Base-by-base conservation (phyloP, 176 grass and related monocot species). In the Avena sativa region DNA sequence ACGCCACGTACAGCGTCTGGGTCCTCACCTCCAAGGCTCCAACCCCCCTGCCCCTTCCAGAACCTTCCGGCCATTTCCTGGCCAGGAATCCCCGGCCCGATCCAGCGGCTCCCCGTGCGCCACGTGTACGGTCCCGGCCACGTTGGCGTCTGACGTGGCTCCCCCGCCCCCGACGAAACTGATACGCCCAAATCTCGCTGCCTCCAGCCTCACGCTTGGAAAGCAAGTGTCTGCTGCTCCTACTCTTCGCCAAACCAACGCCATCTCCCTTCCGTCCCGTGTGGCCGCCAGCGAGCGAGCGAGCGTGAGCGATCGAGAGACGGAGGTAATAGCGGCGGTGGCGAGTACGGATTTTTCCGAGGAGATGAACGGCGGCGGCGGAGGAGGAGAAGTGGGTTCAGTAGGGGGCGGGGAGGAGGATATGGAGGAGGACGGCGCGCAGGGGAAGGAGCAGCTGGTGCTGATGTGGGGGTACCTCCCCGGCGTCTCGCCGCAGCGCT, bases 381-480 rank as follows among this genome's bases (percentile, higher is more conserved):
- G 81, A 0, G 83, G 83, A n/a, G 83, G 72, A 70, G 67, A 86
- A 8, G 81, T 61, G 67, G 77, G 36, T 43, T 63, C 53, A 25
- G 87, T 58, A n/a, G 88, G 82, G 30, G 91, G 82, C 49, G 81
- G 72, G 79, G 89, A 86, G 88, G 88, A 89, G 83, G 94, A 89
- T 38, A 86, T 82, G 83, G 79, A 89, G 82, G 81, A 51, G 71
- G 85, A 62, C 71, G 86, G 59, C 83, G 47, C 50, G 26, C 49
- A 11, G 50, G 83, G 30, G 52, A 96, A 83, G 87, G 94, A 92
- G 86, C 90, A 89, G 87, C 79, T 91, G 21, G 89, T 97, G 76
- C 85, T 99, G 69, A 99, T 99, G 94, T 99, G 97, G 97, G 97
- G 97, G 4, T 97, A 99, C 89, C 93, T 99, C 17, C 97, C 97